phyloP scores from a whole-genome alignment of 108 stramenopile species.

The Phaeodactylum tricornutum region DNA sequence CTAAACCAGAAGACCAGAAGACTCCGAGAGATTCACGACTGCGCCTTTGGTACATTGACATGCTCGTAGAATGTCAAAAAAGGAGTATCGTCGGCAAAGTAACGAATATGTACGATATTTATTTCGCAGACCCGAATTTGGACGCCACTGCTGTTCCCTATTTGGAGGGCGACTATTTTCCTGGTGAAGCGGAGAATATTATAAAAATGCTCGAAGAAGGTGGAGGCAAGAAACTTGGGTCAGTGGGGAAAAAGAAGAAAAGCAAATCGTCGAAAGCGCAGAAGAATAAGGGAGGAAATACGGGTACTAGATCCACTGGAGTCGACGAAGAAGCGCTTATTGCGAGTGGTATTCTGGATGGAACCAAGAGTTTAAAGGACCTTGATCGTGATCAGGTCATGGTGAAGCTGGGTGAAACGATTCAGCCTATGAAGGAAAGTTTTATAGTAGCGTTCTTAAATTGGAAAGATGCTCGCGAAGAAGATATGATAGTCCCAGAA shows the following conservation, averaged over 20 bases:
- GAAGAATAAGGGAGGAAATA: slow-evolving; percentile 62
- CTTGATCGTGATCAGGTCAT: slow-evolving; percentile 87
- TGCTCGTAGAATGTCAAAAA: slow-evolving; percentile 87
- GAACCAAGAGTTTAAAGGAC: slow-evolving; percentile 72
- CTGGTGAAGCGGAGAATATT: slow-evolving; percentile 95
- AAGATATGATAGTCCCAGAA: slow-evolving; percentile 72
- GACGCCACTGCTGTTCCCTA: slow-evolving; percentile 90
- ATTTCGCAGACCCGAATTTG: slow-evolving; percentile 71
- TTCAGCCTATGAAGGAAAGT: slow-evolving; percentile 95
- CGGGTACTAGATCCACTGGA: slow-evolving; percentile 82
- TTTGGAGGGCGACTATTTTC: slow-evolving; percentile 99
- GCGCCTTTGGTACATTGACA: slow-evolving; percentile 91
- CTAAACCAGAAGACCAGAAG: slow-evolving; percentile 96
- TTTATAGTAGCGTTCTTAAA: slow-evolving; percentile 92
- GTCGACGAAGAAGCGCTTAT: slow-evolving; percentile 75
- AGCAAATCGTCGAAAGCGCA: slow-evolving; percentile 36
- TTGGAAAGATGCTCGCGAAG: slow-evolving; percentile 66
- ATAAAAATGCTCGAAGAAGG: slow-evolving; percentile 91
- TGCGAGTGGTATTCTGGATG: slow-evolving; percentile 72
- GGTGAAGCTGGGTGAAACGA: slow-evolving; percentile 87
- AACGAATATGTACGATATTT: slow-evolving; percentile 92
- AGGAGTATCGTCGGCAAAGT: slow-evolving; percentile 83
- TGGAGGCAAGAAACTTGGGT: slow-evolving; percentile 47
- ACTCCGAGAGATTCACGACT: slow-evolving; percentile 91
- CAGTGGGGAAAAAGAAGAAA: slow-evolving; percentile 57